Evolutionary conservation across 2,329 filamentous ascomycete genomes (phyloP).

Genomic region (Dothidotthia symphoricarpi): DNA sequence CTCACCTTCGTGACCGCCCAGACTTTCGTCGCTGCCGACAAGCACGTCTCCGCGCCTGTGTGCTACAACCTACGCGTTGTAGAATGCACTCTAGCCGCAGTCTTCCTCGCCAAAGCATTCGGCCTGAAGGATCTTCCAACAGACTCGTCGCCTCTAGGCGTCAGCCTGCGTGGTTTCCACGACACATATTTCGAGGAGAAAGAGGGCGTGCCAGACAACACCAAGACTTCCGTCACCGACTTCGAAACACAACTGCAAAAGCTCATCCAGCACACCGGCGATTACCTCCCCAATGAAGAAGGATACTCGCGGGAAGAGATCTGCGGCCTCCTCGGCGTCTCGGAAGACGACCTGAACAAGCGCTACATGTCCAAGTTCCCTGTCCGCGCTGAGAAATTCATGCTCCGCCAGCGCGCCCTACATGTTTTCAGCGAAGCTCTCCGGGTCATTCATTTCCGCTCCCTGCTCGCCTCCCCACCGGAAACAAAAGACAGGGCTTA

Average conservation of each 20-base stretch:
- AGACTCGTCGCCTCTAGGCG: conserved; percentile 79
- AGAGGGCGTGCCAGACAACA: conserved; percentile 49
- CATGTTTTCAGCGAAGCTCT: conserved; percentile 91
- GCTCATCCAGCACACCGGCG: conserved; percentile 66
- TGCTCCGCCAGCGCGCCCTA: conserved; percentile 79
- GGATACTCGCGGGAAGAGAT: conserved; percentile 90
- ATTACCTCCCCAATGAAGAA: conserved; percentile 71
- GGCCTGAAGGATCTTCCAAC: conserved; percentile 60
- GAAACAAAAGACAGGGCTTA: conserved; percentile 58
- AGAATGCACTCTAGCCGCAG: conserved; percentile 86
- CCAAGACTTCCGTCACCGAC: conserved; percentile 45
- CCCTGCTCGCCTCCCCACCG: conserved; percentile 58
- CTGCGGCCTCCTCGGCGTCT: conserved; percentile 66
- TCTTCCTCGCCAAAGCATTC: conserved; percentile 60
- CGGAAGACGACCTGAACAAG: conserved; percentile 68
- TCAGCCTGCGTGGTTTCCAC: conserved; percentile 84
- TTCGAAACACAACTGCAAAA: conserved; percentile 66
- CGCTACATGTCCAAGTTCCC: conserved; percentile 86
- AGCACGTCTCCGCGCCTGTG: conserved; percentile 87
- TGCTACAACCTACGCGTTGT: conserved; percentile 97
- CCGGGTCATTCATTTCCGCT: conserved; percentile 80
- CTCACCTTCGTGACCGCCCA: conserved; percentile 92
- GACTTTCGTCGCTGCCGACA: conserved; percentile 90
- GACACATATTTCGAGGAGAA: conserved; percentile 69
- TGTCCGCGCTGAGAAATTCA: conserved; percentile 82